A percentile compares a stretch with the other conserved stretches of the same genome.
Evolutionary conservation across 257 asterid genomes (phyloP).

Genomic region (Nicotiana knightiana): DNA sequence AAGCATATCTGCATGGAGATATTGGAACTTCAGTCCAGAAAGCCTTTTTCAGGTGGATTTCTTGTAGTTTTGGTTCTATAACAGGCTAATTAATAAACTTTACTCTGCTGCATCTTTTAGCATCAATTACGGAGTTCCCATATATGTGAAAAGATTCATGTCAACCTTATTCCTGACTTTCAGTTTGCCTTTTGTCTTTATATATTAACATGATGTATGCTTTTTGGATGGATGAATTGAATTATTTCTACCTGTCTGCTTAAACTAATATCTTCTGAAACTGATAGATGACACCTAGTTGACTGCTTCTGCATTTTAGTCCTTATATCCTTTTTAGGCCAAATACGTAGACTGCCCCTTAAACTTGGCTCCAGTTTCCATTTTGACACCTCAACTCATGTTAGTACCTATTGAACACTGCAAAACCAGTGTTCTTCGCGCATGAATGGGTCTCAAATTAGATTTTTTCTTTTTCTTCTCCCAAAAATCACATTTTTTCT

Average conservation of each 20-base stretch:
- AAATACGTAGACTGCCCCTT: too few species aligned
- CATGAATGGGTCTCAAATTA: too few species aligned
- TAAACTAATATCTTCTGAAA: neutral
- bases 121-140: neutral
- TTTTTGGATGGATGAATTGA: neutral
- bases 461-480: too few species aligned
- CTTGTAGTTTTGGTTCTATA: neutral
- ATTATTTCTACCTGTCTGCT: neutral
- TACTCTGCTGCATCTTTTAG: neutral
- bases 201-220: neutral
- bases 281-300: neutral
- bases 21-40: constrained; percentile 76
- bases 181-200: neutral
- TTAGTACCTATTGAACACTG: too few species aligned
- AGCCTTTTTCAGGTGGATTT: constrained; percentile 82
- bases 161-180: neutral
- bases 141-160: neutral
- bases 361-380: too few species aligned
- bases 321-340: neutral
- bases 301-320: neutral
- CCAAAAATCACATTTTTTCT: too few species aligned
- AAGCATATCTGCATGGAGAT: constrained; percentile 78
- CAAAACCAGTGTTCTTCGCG: too few species aligned
- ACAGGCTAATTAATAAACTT: neutral
- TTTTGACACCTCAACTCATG: too few species aligned